phyloP scores from a whole-genome alignment of 2,329 filamentous ascomycete species.

The Cordyceps cicadae region DNA sequence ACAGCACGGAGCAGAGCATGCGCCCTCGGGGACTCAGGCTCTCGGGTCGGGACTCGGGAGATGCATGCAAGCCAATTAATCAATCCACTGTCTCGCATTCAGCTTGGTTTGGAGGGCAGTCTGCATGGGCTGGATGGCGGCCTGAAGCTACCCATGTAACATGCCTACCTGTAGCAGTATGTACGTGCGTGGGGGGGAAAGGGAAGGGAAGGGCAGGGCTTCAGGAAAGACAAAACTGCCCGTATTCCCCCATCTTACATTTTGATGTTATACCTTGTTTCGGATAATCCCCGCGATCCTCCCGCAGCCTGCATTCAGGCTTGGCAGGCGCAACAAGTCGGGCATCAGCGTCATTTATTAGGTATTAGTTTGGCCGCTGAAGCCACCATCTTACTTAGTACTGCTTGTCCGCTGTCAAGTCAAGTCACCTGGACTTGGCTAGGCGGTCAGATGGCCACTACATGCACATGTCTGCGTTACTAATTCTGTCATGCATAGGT shows the following conservation, averaged over 20 bases:
- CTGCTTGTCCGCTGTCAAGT: too few relatives aligned
- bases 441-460: slow-evolving; percentile 10
- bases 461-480: not conserved
- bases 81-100: not conserved
- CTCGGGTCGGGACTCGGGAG: not conserved
- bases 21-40: not conserved
- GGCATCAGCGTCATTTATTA: not conserved
- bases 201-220: not conserved
- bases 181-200: too few relatives aligned
- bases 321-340: not conserved
- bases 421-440: not conserved
- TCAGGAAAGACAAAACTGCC: not conserved
- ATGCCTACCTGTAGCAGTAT: not conserved
- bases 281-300: slow-evolving; percentile 1
- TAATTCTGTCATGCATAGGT: not conserved
- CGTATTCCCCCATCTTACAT: not conserved
- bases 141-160: not conserved
- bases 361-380: not conserved
- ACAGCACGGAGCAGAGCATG: not conserved
- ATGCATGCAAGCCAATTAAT: not conserved
- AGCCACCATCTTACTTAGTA: not conserved
- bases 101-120: not conserved
- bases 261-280: not conserved
- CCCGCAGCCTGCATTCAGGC: not conserved
- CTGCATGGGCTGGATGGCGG: not conserved